Base-by-base conservation (phyloP, 2,329 filamentous ascomycete genomes). In the Colletotrichum scovillei region DNA sequence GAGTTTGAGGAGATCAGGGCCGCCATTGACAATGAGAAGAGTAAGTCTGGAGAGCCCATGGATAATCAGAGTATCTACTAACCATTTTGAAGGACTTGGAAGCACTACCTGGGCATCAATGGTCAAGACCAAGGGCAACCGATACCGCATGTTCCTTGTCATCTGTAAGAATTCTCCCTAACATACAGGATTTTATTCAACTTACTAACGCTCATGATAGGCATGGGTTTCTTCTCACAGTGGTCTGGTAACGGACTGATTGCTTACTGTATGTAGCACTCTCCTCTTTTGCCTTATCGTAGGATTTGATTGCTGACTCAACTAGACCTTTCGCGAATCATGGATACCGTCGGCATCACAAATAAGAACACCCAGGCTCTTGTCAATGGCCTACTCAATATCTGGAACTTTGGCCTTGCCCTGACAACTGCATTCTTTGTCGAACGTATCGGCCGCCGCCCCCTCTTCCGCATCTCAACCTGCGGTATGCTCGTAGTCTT, bases 1-100 rank as follows among this genome's bases (percentile, higher is more conserved):
- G 88, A 90, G 75, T 87, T 86, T 75, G 83, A 84, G 11, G 86
- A 88, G 67, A 88, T 87, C 78, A 80, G 75, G 1, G 63, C 66
- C 0, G 77, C 78, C 0, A 79, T 80, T n/a, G 76, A 77, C 9
- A 63, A 85, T 64, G 85, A 88, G 75, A 83, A 86, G 67, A 80
- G 86, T 76, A 80, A 78, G 67, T 11, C 0, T n/a, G 16, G 16
- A 26, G 14, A n/a, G 3, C 3, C 19, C 12, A 16, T 7, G 22
- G 5, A 7, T 28, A 1, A 1, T 6, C 5, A 28, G 26, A 28
- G 14, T 19, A 12, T 5, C 5, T 38, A 14, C 19, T 67, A 8
- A 57, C 30, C 7, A 1, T 12, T 7, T 22, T 6, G 42, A 24
- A 79, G 78, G 71, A 1, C 76, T 77, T 4, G 74, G 76, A 1